phyloP scores from a whole-genome alignment of 257 asterid genomes.

The Capsicum baccatum region DNA sequence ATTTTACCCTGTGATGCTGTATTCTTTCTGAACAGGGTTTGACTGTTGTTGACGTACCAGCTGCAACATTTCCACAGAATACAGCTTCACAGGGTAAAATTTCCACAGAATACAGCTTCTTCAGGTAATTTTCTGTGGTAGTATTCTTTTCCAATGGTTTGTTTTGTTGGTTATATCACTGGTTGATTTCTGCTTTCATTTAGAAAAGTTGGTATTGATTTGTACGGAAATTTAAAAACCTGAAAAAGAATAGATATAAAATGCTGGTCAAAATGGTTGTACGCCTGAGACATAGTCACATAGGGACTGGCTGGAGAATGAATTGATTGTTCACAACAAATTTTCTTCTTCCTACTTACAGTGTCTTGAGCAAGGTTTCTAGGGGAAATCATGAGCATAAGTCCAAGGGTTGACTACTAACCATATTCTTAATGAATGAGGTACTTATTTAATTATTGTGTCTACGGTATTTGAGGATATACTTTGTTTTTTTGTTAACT shows the following conservation, averaged over 20 bases:
- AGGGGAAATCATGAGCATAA: neutral
- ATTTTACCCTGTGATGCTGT: neutral
- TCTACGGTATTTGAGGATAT: neutral
- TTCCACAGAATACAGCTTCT: no score
- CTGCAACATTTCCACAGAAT: no score
- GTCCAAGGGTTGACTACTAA: neutral
- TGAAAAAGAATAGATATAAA: neutral
- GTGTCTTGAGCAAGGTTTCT: slow-evolving; percentile 14
- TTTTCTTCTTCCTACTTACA: neutral
- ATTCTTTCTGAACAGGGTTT: slow-evolving; percentile 57
- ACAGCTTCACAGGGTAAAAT: no score
- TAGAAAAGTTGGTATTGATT: neutral
- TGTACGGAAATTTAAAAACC: neutral
- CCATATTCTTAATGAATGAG: slow-evolving; percentile 4
- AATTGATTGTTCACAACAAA: neutral
- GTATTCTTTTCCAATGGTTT: slow-evolving; percentile 1
- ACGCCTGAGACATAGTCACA: neutral
- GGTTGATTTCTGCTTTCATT: neutral
- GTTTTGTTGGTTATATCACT: neutral
- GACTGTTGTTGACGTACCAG: slow-evolving; percentile 76
- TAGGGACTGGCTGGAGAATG: neutral
- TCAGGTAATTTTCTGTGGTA: slow-evolving; percentile 56
- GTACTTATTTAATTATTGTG: neutral
- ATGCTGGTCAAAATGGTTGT: neutral
- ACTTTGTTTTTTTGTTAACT: neutral